A percentile compares a stretch with the other conserved stretches of the same genome.
Evolutionary conservation across 306 rosid genomes (phyloP).

Genomic region (Boehmeria nivea): DNA sequence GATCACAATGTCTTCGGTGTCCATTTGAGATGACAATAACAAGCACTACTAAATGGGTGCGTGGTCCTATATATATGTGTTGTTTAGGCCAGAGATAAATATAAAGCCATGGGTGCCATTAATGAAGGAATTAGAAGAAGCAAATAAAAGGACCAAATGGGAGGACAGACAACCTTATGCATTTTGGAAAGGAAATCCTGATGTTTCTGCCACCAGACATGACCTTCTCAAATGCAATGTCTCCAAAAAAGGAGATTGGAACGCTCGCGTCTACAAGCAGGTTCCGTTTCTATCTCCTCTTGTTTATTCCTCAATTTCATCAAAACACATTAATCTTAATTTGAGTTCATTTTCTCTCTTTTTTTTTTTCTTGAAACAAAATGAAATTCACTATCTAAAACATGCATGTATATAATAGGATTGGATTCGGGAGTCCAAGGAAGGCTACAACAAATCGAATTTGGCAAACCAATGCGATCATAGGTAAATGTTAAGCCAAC

Average conservation of each 20-base stretch:
- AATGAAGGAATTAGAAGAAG: slow-evolving; percentile 59
- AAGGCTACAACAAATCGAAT: slow-evolving; percentile 75
- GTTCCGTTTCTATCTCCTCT: no score
- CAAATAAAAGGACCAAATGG: slow-evolving; percentile 61
- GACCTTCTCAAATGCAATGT: slow-evolving; percentile 82
- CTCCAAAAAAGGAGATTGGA: slow-evolving; percentile 71
- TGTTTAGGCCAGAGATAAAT: no score
- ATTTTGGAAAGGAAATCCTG: slow-evolving; percentile 88
- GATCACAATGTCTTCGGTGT: no score
- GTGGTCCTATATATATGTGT: no score
- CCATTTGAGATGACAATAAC: no score
- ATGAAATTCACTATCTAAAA: no score
- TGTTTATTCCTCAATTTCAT: no score
- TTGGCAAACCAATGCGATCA: slow-evolving; percentile 74
- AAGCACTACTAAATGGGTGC: no score
- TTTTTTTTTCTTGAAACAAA: no score
- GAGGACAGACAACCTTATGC: slow-evolving; percentile 69
- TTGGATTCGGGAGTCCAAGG: slow-evolving; percentile 55
- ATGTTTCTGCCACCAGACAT: slow-evolving; percentile 64
- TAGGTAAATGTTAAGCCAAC: slow-evolving; percentile 33
- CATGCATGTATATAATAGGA: no score
- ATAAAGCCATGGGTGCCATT: slow-evolving; percentile 78
- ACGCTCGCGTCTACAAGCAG: slow-evolving; percentile 75
- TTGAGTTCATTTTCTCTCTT: no score
- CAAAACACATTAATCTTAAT: no score